Evolutionary conservation across 2,329 filamentous ascomycete species (phyloP), one percentile per base, ranked within the genome.

Genomic region (Cordyceps sp.): DNA sequence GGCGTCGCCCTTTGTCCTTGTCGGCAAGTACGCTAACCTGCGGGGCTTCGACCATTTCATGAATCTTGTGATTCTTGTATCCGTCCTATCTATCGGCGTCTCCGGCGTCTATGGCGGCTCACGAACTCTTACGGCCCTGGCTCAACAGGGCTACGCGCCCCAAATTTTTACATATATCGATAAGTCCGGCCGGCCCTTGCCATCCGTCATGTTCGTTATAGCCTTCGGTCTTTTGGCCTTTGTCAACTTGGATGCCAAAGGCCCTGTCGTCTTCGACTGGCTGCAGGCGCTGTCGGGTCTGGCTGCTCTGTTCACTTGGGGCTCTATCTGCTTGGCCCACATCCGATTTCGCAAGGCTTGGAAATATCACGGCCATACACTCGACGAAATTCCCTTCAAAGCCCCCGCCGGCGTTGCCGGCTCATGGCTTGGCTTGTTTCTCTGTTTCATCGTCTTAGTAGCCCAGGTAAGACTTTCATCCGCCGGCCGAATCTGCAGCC

Each of bases 371-470:
- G 73, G 73, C 25, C 72, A 69, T 50, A 64, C 59, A 10, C 48
- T 78, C 7, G 70, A 77, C 32, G 75, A 80, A 51, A 64, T 82
- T n/a, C 69, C 75, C 1, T 82, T 75, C 58, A 51, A 54, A 31
- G 69, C 73, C 10, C 57, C 64, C 34, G 62, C 66, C 33, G 78
- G 77, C 40, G 58, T 78, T 10, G 59, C 55, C 14, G 78, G 78
- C 30, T 78, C 73, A 3, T 79, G 60, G 48, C 33, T 79, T 20
- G 76, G 77, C 23, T 58, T 80, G 8, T 33, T 47, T 37, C 61
- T 81, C 32, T 69, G 69, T 44, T 38, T 62, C 22, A 41, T 77
- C 28, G 64, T 69, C 16, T 49, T 73, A 33, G 50, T 69, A 18
- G 71, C 70, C 29, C 64, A 66, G 51, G 58, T 63, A 53, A 43